Evolutionary conservation across 1,284 basidiomycete species (phyloP), one percentile per base, ranked within the genome.

Genomic region (Schizophyllum amplum): DNA sequence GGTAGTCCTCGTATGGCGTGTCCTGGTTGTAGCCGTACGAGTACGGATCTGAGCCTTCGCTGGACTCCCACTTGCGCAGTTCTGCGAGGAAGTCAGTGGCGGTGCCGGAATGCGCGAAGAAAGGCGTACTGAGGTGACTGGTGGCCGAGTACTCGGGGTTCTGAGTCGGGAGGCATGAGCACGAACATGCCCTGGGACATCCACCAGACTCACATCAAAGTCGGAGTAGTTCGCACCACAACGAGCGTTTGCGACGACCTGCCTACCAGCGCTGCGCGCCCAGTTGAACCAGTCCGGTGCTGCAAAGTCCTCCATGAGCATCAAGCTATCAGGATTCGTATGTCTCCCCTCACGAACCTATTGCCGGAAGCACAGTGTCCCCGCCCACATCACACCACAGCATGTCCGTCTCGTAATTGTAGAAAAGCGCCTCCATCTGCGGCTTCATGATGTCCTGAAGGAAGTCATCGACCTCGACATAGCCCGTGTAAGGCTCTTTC

Each of bases 311-410:
- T n/a, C n/a, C n/a, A n/a, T n/a, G n/a, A n/a, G n/a, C n/a, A n/a
- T n/a, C n/a, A n/a, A n/a, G n/a, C n/a, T n/a, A n/a, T n/a, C n/a
- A n/a, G n/a, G n/a, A n/a, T n/a, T n/a, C n/a, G n/a, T n/a, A n/a
- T n/a, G n/a, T n/a, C n/a, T n/a, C n/a, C n/a, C n/a, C n/a, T n/a
- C n/a, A n/a, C n/a, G n/a, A n/a, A n/a, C n/a, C n/a, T 52, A 82
- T 77, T n/a, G 78, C 72, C 0, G 73, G 62, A 1, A 73, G 75
- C 51, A 68, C 72, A 61, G 81, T 82, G 0, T 79, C 75, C 6
- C 81, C 78, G 15, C 83, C 83, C 17, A 84, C 83, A 61, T 84
- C 80, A 56, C 81, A 83, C 81, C 80, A 79, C 76, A 84, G 77
- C 52, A 84, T 80, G 59, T 84, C 80, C 0, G 75, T 75, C 42